A percentile compares a stretch with the other conserved stretches of the same genome.
Conservation (phyloP, 1,284 basidiomycete genomes). For the Fomitopsis pinicola region DNA sequence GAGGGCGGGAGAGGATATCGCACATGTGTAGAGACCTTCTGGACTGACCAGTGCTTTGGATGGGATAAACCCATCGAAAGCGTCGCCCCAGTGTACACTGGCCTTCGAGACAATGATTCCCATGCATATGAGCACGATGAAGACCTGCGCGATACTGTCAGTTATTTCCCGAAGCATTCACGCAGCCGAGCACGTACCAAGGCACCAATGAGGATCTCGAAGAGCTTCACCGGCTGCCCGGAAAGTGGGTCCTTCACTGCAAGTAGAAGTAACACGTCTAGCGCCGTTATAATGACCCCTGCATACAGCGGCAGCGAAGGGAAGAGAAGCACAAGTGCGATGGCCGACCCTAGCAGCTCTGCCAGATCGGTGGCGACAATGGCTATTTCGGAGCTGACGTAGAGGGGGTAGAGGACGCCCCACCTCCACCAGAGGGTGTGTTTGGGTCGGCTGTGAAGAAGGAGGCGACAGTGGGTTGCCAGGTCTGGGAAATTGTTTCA, state of each 20-base stretch:
- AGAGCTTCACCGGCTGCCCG: constrained; percentile 55
- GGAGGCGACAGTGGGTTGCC: constrained; percentile 70
- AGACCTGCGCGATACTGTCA: constrained; percentile 45
- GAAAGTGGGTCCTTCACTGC: constrained; percentile 58
- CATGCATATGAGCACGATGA: constrained; percentile 84
- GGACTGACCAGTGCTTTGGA: constrained; percentile 59
- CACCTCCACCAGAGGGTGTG: constrained; percentile 60
- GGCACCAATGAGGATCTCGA: constrained; percentile 69
- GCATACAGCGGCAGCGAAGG: constrained; percentile 77
- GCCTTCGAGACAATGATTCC: constrained; percentile 75
- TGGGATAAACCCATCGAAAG: constrained; percentile 86
- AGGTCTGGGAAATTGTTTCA: constrained; percentile 40
- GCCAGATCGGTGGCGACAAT: constrained; percentile 81
- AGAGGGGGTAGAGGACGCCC: constrained; percentile 68
- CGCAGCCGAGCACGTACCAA: constrained; percentile 35
- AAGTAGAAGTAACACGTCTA: constrained; percentile 79
- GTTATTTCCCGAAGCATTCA: neutral
- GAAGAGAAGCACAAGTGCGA: constrained; percentile 79
- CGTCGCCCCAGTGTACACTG: constrained; percentile 69
- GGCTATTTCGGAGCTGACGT: constrained; percentile 69
- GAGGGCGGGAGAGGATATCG: constrained; percentile 11
- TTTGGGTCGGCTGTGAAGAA: constrained; percentile 63
- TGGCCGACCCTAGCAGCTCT: constrained; percentile 79
- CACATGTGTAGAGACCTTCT: constrained; percentile 78
- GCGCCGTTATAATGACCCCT: constrained; percentile 79